Conservation (phyloP, 768 basidiomycete genomes). For the Suillus variegatus region DNA sequence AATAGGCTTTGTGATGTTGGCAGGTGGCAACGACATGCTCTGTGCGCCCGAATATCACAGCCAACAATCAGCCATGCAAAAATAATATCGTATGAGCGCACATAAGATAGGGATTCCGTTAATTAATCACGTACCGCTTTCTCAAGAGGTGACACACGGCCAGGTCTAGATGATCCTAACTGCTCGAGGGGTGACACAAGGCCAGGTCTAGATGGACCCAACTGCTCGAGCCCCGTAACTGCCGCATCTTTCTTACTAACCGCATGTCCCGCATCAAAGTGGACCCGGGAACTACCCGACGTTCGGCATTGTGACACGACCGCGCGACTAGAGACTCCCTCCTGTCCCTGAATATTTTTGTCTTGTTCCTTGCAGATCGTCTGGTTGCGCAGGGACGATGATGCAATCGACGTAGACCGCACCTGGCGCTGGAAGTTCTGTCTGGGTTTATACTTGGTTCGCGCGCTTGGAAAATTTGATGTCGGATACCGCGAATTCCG, state of each 20-base stretch:
- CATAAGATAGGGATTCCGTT: constrained; percentile 22
- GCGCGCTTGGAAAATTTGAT: constrained; percentile 23
- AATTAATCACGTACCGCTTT: constrained; percentile 34
- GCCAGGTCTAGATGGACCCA: constrained; percentile 22
- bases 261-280: constrained; percentile 4
- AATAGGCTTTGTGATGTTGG: constrained; percentile 45
- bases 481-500: constrained; percentile 11
- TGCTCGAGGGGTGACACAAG: constrained; percentile 26
- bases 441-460: constrained; percentile 32
- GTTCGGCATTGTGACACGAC: not conserved
- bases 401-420: constrained; percentile 12
- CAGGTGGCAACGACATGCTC: constrained; percentile 26
- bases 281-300: constrained; percentile 11
- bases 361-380: constrained; percentile 13
- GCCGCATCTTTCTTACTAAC: constrained; percentile 3
- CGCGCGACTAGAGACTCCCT: constrained; percentile 6
- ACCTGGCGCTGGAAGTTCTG: constrained; percentile 15
- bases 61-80: constrained; percentile 15
- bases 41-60: constrained; percentile 14
- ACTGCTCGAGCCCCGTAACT: constrained; percentile 9
- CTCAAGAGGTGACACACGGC: constrained; percentile 26
- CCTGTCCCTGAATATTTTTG: constrained; percentile 13
- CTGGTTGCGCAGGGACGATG: constrained; percentile 17
- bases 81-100: constrained; percentile 25
- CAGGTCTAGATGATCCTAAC: constrained; percentile 21